These are phyloP conservation scores for Vicia faba DNA, from an alignment of 306 rosid genomes.

Conservation along the genomic window DNA sequence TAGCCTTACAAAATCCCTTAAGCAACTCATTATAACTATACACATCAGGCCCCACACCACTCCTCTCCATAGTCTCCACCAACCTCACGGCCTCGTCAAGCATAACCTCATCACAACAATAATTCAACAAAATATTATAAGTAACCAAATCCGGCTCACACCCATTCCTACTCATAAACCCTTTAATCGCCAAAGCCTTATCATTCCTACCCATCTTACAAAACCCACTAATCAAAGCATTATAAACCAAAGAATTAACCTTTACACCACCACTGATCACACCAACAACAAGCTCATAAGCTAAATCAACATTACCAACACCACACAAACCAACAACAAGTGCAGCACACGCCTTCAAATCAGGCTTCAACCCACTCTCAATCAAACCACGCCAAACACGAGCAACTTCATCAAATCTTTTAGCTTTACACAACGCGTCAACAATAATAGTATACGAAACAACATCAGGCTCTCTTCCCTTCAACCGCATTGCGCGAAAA, in stretches of 20 bases:
- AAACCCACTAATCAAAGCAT: constrained; percentile 77
- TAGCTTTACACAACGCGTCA: constrained; percentile 67
- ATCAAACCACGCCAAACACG: constrained; percentile 63
- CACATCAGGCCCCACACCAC: constrained; percentile 69
- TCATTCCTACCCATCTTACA: constrained; percentile 66
- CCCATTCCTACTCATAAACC: constrained; percentile 71
- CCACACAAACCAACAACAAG: constrained; percentile 79
- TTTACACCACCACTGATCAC: constrained; percentile 56
- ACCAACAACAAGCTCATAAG: constrained; percentile 72
- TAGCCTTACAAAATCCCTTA: constrained; percentile 71
- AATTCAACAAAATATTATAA: constrained; percentile 76
- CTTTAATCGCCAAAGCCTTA: constrained; percentile 68
- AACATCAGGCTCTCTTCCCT: constrained; percentile 72
- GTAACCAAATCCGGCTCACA: constrained; percentile 82
- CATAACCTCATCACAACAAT: constrained; percentile 74
- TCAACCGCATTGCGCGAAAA: constrained; percentile 49
- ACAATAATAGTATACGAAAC: constrained; percentile 69
- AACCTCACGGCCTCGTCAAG: constrained; percentile 61
- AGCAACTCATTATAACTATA: constrained; percentile 81
- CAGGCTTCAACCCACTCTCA: constrained; percentile 59
- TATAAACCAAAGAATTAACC: constrained; percentile 61
- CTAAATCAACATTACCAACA: constrained; percentile 82
- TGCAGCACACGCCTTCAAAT: constrained; percentile 61
- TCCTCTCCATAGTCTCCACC: constrained; percentile 70
- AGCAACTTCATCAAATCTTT: constrained; percentile 52